Conservation (phyloP, 2,329 filamentous ascomycete species). For the Phaeophleospora eucalypticola region DNA sequence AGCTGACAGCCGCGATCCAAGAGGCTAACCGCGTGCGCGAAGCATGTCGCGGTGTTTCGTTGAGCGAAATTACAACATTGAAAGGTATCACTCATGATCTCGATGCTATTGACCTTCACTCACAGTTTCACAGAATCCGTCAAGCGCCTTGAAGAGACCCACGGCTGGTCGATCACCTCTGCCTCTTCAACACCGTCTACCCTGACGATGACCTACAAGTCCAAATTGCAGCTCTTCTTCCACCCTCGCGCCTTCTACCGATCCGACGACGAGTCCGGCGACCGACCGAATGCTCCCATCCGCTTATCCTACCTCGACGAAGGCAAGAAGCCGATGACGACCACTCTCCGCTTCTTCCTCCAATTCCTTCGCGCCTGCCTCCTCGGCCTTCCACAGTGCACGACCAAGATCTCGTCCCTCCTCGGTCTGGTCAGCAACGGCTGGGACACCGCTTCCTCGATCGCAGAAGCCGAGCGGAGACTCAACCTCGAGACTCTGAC, state of each 20-base stretch:
- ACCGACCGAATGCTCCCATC: constrained; percentile 51
- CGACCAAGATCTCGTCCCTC: constrained; percentile 55
- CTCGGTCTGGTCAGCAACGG: constrained; percentile 56
- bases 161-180: constrained; percentile 67
- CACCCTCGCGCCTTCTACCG: constrained; percentile 58
- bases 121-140: constrained; percentile 56
- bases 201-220: constrained; percentile 69
- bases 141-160: constrained; percentile 58
- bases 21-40: constrained; percentile 80
- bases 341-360: constrained; percentile 71
- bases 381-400: constrained; percentile 56
- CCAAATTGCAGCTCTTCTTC: constrained; percentile 70
- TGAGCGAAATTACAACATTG: constrained; percentile 71
- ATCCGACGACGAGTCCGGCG: constrained; percentile 19
- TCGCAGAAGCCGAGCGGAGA: constrained; percentile 58
- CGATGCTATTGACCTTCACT: constrained; percentile 26
- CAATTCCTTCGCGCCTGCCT: constrained; percentile 66
- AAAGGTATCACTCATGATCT: constrained; percentile 56
- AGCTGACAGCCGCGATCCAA: constrained; percentile 68
- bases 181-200: constrained; percentile 55
- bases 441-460: constrained; percentile 62
- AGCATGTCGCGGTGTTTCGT: constrained; percentile 84
- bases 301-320: constrained; percentile 66
- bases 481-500: constrained; percentile 64
- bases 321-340: constrained; percentile 55